Base-by-base conservation (phyloP, 2,329 filamentous ascomycete species). In the Fusarium sp. region DNA sequence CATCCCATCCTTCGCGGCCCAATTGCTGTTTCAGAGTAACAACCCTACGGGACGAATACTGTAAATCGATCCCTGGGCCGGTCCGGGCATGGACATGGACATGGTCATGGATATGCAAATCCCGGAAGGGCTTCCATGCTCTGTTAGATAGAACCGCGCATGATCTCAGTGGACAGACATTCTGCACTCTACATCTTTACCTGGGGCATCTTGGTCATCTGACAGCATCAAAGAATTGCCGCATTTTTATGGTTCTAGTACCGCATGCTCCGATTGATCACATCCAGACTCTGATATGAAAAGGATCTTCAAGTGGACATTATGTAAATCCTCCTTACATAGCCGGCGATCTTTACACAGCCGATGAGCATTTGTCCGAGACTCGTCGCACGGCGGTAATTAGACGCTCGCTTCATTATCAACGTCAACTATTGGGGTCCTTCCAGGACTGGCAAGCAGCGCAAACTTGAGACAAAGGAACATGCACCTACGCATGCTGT, bases 11-110 rank as follows among this genome's bases (percentile, higher is more conserved):
- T 20, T 38, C 18, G 24, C 51, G 66, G 56, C 31, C 66, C 40
- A 67, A 63, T 58, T 67, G 44, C 43, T 44, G 61, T 70, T 69
- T 69, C 56, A 69, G 52, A 69, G 48, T 26, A 53, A 55, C 39
- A 49, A 49, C 28, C 33, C 34, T 56, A 67, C 62, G 52, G 66
- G 52, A 51, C 18, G 48, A 63, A 61, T 49, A 45, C 45, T 54
- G 33, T 46, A 65, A 55, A 56, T 38, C 9, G 26, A 60, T 48
- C 26, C 42, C 39, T 69, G 24, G 56, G 33, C 44, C 55, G 51
- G 54, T 31, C 28, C 28, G 28, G 28, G 28, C 11, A 31, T 31
- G 28, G 9, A 10, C 28, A 31, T 31, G 28, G 28, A 11, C 10
- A 31, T 31, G 28, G 28, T 13, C 10, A 31, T 49, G 48, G 62